Conservation (phyloP, 306 rosid species). For the Pueraria montana region DNA sequence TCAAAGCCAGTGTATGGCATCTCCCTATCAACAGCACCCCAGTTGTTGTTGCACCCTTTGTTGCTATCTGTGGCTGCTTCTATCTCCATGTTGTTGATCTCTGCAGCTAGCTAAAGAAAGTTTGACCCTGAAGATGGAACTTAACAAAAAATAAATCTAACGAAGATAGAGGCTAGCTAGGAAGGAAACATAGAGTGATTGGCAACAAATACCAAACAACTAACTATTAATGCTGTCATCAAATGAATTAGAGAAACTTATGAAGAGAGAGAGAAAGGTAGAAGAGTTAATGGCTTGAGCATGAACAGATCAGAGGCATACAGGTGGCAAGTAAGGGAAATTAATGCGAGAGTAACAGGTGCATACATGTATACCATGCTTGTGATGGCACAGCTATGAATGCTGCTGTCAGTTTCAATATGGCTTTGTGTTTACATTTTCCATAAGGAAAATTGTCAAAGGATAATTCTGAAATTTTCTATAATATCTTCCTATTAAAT, state of each 20-base stretch:
- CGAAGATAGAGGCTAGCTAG: not conserved
- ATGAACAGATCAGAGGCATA: slow-evolving; percentile 45
- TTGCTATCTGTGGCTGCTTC: slow-evolving; percentile 46
- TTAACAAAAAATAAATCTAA: not conserved
- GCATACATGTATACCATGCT: slow-evolving; percentile 45
- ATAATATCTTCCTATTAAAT: not conserved
- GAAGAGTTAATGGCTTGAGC: slow-evolving; percentile 43
- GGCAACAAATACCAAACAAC: slow-evolving; percentile 74
- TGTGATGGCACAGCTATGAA: slow-evolving; percentile 39
- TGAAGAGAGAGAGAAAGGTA: slow-evolving; percentile 54
- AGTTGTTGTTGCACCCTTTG: not conserved
- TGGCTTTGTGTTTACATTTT: not conserved
- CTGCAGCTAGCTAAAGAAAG: slow-evolving; percentile 7
- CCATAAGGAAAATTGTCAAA: not conserved
- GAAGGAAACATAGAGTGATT: not conserved
- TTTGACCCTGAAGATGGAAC: slow-evolving; percentile 11
- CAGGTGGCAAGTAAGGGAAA: slow-evolving; percentile 61
- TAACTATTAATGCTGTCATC: slow-evolving; percentile 55
- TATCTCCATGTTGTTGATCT: slow-evolving; percentile 61
- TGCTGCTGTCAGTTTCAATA: slow-evolving; percentile 36
- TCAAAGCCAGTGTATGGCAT: slow-evolving; percentile 46
- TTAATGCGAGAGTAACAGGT: slow-evolving; percentile 53
- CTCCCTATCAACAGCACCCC: slow-evolving; percentile 18
- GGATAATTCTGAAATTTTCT: not conserved
- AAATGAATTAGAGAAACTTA: slow-evolving; percentile 37